Percentiles rank a stretch among this genome's conserved stretches.
Evolutionary conservation across 2,329 filamentous ascomycete species (phyloP).

Genomic region (Aspergillus neoniger): DNA sequence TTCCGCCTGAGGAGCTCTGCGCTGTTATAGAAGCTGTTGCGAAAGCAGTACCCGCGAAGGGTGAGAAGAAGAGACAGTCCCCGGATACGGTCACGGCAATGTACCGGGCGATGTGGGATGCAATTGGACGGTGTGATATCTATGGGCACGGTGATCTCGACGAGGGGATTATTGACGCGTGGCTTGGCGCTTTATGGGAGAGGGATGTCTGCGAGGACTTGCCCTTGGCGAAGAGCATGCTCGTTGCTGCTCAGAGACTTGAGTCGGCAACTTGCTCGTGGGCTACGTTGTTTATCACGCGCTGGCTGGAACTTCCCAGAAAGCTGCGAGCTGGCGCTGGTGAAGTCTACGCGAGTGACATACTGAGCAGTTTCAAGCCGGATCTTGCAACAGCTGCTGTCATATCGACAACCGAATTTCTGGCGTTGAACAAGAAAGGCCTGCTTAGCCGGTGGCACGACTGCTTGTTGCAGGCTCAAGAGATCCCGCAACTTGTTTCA

Average conservation of each 20-base stretch:
- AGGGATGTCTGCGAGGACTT: slow-evolving; percentile 18
- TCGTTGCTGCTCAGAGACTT: slow-evolving; percentile 30
- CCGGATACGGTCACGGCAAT: slow-evolving; percentile 17
- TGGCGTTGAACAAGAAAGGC: slow-evolving; percentile 25
- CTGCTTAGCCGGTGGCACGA: slow-evolving; percentile 36
- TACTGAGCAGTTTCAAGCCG: slow-evolving; percentile 28
- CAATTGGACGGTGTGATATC: slow-evolving; percentile 39
- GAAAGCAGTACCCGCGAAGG: slow-evolving; percentile 18
- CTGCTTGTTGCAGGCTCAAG: slow-evolving; percentile 26
- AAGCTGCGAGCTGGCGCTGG: slow-evolving; percentile 9
- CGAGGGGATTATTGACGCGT: slow-evolving; percentile 30
- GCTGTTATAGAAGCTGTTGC: slow-evolving; percentile 34
- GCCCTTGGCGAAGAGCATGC: slow-evolving; percentile 32
- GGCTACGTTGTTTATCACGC: slow-evolving; percentile 30
- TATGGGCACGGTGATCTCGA: slow-evolving; percentile 37
- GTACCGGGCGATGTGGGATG: slow-evolving; percentile 40
- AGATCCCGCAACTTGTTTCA: slow-evolving; percentile 24
- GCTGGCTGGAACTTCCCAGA: slow-evolving; percentile 25
- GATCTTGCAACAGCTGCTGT: slow-evolving; percentile 31
- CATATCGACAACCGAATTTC: slow-evolving; percentile 34
- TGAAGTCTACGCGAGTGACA: slow-evolving; percentile 17
- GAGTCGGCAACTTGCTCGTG: slow-evolving; percentile 19
- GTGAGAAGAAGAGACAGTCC: neutral
- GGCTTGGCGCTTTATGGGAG: slow-evolving; percentile 33
- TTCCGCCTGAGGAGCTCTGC: slow-evolving; percentile 36